A percentile compares a stretch with the other conserved stretches of the same genome.
These are phyloP conservation scores for Symmetrospora coprosmae DNA, from an alignment of 768 basidiomycete species.

Conservation along the genomic window DNA sequence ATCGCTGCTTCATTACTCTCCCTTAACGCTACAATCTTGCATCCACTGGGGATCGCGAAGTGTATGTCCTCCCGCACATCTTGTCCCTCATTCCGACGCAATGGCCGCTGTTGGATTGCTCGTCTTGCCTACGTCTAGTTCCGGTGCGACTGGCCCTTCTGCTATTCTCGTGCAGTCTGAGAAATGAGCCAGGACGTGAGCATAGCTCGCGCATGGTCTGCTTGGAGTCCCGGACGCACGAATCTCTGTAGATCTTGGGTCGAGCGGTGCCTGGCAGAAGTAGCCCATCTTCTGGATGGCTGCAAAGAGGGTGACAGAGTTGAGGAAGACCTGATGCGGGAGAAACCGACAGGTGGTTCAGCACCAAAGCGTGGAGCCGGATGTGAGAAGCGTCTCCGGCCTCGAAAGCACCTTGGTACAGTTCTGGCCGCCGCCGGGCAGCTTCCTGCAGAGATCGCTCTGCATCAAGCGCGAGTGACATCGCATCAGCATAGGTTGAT, in stretches of 20 bases:
- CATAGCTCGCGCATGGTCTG: neutral
- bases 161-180: constrained; percentile 18
- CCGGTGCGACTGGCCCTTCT: constrained; percentile 18
- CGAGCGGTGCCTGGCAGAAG: constrained; percentile 16
- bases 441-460: constrained; percentile 13
- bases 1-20: too few relatives aligned
- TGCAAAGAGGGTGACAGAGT: neutral
- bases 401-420: constrained; percentile 7
- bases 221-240: neutral
- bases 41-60: too few relatives aligned
- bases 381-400: neutral
- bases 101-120: neutral
- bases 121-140: constrained; percentile 12
- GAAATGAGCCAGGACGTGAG: neutral
- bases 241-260: constrained; percentile 17
- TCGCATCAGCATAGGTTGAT: too few relatives aligned
- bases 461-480: neutral
- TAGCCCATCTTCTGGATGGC: constrained; percentile 19
- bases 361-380: neutral
- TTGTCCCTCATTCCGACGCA: too few relatives aligned
- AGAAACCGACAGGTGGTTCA: neutral
- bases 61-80: too few relatives aligned
- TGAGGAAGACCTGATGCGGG: neutral
- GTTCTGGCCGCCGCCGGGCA: constrained; percentile 9
- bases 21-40: too few relatives aligned